phyloP scores from a whole-genome alignment of 139 green algal genomes.

The Diplosphaera chodatii region DNA sequence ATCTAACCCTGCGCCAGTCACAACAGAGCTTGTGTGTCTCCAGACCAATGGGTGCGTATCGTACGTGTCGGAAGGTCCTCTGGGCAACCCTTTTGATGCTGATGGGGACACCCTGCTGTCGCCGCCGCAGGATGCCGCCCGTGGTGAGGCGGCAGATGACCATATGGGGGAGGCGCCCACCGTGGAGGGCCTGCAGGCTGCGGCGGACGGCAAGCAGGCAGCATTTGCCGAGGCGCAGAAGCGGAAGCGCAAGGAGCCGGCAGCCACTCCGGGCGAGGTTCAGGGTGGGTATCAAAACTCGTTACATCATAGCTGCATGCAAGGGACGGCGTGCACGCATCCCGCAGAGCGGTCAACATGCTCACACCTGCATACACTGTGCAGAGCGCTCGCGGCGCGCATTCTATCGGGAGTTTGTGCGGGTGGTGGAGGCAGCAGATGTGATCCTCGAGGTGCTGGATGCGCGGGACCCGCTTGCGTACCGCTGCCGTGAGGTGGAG shows the following conservation, averaged over 20 bases:
- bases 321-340: too few species aligned
- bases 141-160: constrained; percentile 2
- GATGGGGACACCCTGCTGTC: too few species aligned
- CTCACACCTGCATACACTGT: too few species aligned
- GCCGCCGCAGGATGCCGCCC: not conserved
- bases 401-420: constrained; percentile 93
- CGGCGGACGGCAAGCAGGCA: constrained; percentile 12
- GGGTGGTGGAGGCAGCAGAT: constrained; percentile 87
- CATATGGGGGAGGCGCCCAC: constrained; percentile 16
- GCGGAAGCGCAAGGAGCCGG: not conserved
- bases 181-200: constrained; percentile 6
- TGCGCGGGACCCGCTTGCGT: constrained; percentile 85
- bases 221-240: constrained; percentile 7
- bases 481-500: constrained; percentile 91
- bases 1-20: too few species aligned
- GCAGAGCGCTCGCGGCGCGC: constrained; percentile 73
- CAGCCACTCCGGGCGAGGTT: not conserved
- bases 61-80: too few species aligned
- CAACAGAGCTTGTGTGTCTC: too few species aligned
- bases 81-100: too few species aligned
- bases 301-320: too few species aligned
- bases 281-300: not conserved
- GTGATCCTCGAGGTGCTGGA: constrained; percentile 95
- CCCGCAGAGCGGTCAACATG: too few species aligned
- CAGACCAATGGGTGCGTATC: too few species aligned